Evolutionary conservation across 2,329 filamentous ascomycete species (phyloP).

Genomic region (Sporothrix inflata): DNA sequence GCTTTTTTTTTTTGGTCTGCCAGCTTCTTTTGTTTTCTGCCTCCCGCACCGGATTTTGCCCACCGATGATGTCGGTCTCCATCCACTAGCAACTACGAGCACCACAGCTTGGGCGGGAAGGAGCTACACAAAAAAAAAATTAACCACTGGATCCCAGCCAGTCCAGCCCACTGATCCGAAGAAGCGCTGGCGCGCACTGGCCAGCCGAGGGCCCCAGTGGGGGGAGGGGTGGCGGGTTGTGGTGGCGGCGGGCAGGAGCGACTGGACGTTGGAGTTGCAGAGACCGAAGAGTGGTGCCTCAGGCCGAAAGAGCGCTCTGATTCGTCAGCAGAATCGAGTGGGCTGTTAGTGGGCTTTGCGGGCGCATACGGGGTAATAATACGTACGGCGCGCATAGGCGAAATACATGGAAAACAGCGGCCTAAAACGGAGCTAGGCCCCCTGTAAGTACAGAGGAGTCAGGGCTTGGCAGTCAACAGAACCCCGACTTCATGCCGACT

Average conservation of each 20-base stretch:
- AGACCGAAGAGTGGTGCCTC: too few relatives aligned
- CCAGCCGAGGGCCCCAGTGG: not conserved
- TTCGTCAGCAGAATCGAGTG: slow-evolving; percentile 27
- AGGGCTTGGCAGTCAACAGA: slow-evolving; percentile 12
- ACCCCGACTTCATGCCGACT: not conserved
- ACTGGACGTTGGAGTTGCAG: too few relatives aligned
- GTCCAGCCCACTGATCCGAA: slow-evolving; percentile 15
- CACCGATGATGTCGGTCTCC: slow-evolving; percentile 34
- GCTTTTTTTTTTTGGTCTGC: not conserved
- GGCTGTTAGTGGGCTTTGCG: slow-evolving; percentile 9
- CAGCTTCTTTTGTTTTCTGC: slow-evolving; percentile 20
- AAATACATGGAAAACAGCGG: not conserved
- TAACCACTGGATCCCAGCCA: slow-evolving; percentile 7
- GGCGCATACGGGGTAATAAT: not conserved
- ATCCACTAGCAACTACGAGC: slow-evolving; percentile 29
- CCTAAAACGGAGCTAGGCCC: not conserved
- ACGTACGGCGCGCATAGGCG: too few relatives aligned
- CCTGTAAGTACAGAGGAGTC: not conserved
- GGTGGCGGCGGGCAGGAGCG: slow-evolving; percentile 1
- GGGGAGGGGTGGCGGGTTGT: slow-evolving; percentile 11
- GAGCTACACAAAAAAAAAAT: slow-evolving; percentile 33
- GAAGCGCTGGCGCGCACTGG: not conserved
- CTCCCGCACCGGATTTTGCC: slow-evolving; percentile 29
- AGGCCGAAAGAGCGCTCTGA: slow-evolving; percentile 30
- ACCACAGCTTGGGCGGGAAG: slow-evolving; percentile 31